Conservation (phyloP, 805 yeast species). For the Barnettozyma pratensis region DNA sequence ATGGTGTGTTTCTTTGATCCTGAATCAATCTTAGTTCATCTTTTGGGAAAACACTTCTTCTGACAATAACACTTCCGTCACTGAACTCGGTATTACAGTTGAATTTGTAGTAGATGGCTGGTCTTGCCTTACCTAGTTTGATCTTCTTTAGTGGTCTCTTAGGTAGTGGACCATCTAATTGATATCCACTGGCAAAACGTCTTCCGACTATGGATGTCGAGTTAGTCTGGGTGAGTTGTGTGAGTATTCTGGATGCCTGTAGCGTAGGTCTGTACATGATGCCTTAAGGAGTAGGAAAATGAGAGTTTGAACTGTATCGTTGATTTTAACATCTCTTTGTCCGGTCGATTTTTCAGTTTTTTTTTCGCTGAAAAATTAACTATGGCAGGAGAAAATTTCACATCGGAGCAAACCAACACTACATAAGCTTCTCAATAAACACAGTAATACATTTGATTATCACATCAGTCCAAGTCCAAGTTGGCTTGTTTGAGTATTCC, state of each 20-base stretch:
- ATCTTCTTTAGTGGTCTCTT: constrained; percentile 65
- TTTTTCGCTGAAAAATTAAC: background rate
- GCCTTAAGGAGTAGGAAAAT: too few relatives aligned
- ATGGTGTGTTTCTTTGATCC: constrained; percentile 81
- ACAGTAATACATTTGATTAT: background rate
- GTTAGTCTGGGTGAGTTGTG: background rate
- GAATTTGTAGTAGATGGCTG: constrained; percentile 88
- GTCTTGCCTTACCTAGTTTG: constrained; percentile 80
- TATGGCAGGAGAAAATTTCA: background rate
- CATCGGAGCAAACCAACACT: too few relatives aligned
- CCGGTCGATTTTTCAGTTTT: background rate
- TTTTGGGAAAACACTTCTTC: constrained; percentile 86
- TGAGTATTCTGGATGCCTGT: background rate
- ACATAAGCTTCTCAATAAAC: background rate
- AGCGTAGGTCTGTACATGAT: constrained; percentile 5
- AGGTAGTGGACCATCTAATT: constrained; percentile 26
- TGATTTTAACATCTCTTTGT: background rate
- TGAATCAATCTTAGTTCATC: constrained; percentile 78
- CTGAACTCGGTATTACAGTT: constrained; percentile 85
- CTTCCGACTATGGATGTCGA: constrained; percentile 1
- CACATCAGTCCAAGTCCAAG: constrained; percentile 4
- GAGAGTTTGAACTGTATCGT: too few relatives aligned
- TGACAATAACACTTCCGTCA: constrained; percentile 84
- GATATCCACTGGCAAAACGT: constrained; percentile 9
- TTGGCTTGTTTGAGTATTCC: constrained; percentile 17